Evolutionary conservation across 2,329 filamentous ascomycete species (phyloP).

Genomic region (Dryadomyces quercivorus): DNA sequence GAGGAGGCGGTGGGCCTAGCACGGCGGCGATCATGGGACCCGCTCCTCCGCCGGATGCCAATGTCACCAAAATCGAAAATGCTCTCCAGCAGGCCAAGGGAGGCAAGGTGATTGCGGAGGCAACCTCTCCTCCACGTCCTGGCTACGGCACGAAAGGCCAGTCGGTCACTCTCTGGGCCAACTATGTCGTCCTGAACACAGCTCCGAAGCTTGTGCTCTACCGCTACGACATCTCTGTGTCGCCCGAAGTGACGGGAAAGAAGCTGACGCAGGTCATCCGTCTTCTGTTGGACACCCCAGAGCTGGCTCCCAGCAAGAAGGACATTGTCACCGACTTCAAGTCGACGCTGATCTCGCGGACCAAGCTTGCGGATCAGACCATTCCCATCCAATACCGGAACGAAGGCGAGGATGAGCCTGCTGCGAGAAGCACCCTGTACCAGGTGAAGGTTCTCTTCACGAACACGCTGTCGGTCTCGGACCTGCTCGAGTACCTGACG

Average conservation of each 20-base stretch:
- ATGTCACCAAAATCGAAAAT: constrained; percentile 6
- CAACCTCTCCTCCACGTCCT: constrained; percentile 9
- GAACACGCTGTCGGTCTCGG: constrained; percentile 14
- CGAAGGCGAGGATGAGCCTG: constrained; percentile 19
- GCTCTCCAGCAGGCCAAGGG: background rate
- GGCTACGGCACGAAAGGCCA: constrained; percentile 13
- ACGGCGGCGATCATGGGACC: background rate
- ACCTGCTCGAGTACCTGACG: constrained; percentile 16
- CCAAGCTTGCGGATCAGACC: constrained; percentile 9
- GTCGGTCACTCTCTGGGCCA: constrained; percentile 14
- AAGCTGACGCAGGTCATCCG: constrained; percentile 13
- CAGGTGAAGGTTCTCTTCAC: constrained; percentile 14
- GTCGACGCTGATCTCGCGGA: constrained; percentile 19
- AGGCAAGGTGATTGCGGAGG: background rate
- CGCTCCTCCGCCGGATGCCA: constrained; percentile 1
- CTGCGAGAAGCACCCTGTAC: constrained; percentile 10
- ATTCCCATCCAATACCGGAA: constrained; percentile 14
- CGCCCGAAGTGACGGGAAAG: constrained; percentile 8
- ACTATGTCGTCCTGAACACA: constrained; percentile 14
- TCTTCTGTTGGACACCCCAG: constrained; percentile 15
- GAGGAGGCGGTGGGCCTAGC: background rate
- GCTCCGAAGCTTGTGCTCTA: constrained; percentile 10
- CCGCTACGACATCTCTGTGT: constrained; percentile 13
- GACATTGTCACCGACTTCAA: constrained; percentile 22
- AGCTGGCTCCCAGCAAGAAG: constrained; percentile 7